Base-by-base conservation (phyloP, 108 stramenopile genomes). In the Nannochloropsis gaditana region DNA sequence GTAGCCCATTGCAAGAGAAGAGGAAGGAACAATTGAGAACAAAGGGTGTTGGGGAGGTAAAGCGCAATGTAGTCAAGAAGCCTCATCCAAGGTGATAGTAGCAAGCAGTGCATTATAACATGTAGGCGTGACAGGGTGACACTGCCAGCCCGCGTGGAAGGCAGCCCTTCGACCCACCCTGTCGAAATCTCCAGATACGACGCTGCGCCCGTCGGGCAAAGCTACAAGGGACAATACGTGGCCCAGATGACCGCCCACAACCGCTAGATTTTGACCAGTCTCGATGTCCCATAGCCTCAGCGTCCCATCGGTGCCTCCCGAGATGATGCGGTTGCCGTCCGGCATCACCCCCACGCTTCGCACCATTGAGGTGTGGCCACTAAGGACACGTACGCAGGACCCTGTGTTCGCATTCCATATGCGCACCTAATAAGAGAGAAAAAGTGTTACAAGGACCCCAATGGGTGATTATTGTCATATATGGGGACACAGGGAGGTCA, bases 201-300 rank as follows among this genome's bases (percentile, higher is more conserved):
- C 59, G n/a, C 59, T n/a, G 15, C 59, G 59, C n/a, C 59, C n/a
- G n/a, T 73, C 59, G 2, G 59, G 59, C 59, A 73, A 73, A 2
- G 59, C 59, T 2, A 73, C 8, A 4, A 73, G n/a, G 4, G 59
- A 73, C 1, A 73, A 73, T n/a, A 73, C 59, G 6, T 73, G 59
- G 59, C 59, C 59, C 59, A 73, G n/a, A 0, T n/a, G 59, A n/a
- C 59, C 59, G 59, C 59, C 59, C 59, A 73, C 59, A n/a, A 73
- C 59, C 59, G 59, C 59, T n/a, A 73, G 59, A n/a, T 2, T 73
- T 6, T 73, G 59, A 15, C 59, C 59, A 15, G 59, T 73, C 59
- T 73, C 59, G n/a, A 73, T 73, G 59, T 73, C 59, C 59, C 59
- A 73, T n/a, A 73, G 59, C 59, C 59, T 73, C n/a, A 73, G n/a